Evolutionary conservation across 2,329 filamentous ascomycete genomes (phyloP).

Genomic region (Fusarium papillatum): DNA sequence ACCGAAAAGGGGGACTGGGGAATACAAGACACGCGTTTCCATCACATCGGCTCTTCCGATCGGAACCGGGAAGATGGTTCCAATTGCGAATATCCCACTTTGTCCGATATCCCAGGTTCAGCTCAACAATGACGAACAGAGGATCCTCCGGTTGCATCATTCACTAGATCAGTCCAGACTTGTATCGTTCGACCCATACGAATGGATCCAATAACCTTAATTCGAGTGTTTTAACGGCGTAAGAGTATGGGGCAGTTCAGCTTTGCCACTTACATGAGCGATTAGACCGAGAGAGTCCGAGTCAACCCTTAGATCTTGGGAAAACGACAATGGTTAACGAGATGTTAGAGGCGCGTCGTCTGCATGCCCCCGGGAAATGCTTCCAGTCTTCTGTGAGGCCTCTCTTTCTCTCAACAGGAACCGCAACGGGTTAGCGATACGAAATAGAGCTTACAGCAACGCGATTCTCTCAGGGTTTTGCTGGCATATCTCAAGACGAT

Average conservation of each 20-base stretch:
- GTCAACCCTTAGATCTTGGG: background rate
- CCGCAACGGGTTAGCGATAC: background rate
- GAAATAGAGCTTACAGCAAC: background rate
- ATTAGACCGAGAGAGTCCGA: background rate
- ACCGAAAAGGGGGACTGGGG: background rate
- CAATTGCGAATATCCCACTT: background rate
- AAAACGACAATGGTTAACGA: background rate
- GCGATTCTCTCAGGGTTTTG: background rate
- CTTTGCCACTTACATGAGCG: background rate
- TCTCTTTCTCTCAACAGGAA: background rate
- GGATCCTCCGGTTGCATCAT: slow-evolving; percentile 1
- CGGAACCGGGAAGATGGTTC: background rate
- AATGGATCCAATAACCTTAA: background rate
- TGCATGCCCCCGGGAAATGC: background rate
- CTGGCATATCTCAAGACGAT: background rate
- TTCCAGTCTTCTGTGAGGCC: background rate
- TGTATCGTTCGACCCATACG: background rate
- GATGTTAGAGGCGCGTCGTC: background rate
- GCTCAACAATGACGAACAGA: background rate
- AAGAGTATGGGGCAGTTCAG: background rate
- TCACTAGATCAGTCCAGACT: slow-evolving; percentile 1
- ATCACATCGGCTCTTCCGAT: background rate
- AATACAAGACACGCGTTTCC: background rate
- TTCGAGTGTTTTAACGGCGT: background rate
- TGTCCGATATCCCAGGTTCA: background rate